These are phyloP conservation scores for Gossypium sturtianum DNA, from an alignment of 345 rosid species.

Conservation along the genomic window DNA sequence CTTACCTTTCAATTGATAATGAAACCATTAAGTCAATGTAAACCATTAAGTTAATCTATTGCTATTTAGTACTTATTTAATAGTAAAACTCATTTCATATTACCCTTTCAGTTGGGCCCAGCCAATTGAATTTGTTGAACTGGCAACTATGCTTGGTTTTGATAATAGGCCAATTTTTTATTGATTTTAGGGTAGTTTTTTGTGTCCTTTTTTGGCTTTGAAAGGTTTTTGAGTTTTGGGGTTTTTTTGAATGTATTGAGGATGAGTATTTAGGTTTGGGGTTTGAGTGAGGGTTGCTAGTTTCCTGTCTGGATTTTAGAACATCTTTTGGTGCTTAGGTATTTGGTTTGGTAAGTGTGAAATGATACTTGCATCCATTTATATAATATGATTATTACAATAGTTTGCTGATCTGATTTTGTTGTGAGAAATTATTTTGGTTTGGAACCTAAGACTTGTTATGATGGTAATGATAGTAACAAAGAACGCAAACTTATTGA, in stretches of 20 bases:
- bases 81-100: background rate
- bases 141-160: background rate
- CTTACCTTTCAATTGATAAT: background rate
- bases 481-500: slow-evolving; percentile 57
- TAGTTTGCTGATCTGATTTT: background rate
- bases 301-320: background rate
- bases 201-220: background rate
- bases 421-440: background rate
- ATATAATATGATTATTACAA: background rate
- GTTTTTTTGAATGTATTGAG: background rate
- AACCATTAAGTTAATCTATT: background rate
- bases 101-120: background rate
- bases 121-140: background rate
- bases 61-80: background rate
- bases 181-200: background rate
- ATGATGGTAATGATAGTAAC: slow-evolving; percentile 38
- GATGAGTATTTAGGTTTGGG: background rate
- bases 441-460: slow-evolving; percentile 10
- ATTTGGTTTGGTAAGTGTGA: background rate
- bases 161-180: background rate
- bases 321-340: background rate
- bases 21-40: background rate
- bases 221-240: background rate
- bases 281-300: background rate
- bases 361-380: background rate